Conservation (phyloP, 139 green algal species). For the Desmodesmus armatus region DNA sequence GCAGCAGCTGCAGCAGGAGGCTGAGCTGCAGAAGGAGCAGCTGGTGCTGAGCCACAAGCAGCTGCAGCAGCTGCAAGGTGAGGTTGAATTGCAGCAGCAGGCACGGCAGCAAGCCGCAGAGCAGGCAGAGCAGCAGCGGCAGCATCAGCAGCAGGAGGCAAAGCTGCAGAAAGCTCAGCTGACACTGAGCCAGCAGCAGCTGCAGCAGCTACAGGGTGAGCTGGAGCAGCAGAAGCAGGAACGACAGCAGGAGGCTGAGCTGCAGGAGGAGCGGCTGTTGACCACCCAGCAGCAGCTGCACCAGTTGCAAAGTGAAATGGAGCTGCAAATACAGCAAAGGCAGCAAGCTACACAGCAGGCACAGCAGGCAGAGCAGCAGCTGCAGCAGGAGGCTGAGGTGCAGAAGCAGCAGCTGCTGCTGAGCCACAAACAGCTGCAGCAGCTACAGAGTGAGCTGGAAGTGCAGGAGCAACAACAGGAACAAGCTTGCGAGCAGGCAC, state of each 20-base stretch:
- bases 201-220: neutral
- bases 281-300: conserved; percentile 60
- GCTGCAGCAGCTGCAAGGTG: neutral
- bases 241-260: neutral
- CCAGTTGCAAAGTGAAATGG: neutral
- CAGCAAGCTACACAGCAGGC: neutral
- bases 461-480: conserved; percentile 15
- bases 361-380: neutral
- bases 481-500: too few relatives aligned
- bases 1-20: conserved; percentile 10
- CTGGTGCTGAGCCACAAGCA: conserved; percentile 68
- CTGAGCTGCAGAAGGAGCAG: conserved; percentile 9
- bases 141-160: neutral
- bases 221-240: conserved; percentile 13
- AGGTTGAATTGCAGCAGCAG: neutral
- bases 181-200: neutral
- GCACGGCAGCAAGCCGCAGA: neutral
- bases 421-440: neutral
- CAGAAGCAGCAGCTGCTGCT: neutral
- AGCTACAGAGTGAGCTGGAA: neutral
- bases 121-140: neutral
- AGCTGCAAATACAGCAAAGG: neutral
- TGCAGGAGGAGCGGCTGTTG: conserved; percentile 34
- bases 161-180: neutral
- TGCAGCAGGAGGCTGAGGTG: neutral